Percentiles rank a stretch among this genome's conserved stretches.
These are phyloP conservation scores for Lupinus albus DNA, from an alignment of 306 rosid genomes.

Conservation along the genomic window DNA sequence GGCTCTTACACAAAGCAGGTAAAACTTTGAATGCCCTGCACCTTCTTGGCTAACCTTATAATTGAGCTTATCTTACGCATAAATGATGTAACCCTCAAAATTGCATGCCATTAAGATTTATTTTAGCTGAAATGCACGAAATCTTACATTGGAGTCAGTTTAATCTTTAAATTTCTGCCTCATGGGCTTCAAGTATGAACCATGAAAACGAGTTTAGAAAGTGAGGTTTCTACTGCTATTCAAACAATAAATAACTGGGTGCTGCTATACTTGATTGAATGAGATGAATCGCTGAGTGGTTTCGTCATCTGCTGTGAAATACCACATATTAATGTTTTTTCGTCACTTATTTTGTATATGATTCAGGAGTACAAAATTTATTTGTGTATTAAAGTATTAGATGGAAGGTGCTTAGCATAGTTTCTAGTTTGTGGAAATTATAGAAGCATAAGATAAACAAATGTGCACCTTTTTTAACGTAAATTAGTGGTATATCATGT, in stretches of 20 bases:
- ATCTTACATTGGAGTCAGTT: constrained; percentile 10
- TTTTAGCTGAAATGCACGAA: neutral
- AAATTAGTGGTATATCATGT: neutral
- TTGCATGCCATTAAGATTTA: constrained; percentile 15
- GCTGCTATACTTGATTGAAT: constrained; percentile 36
- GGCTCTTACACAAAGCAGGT: constrained; percentile 97
- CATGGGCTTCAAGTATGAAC: constrained; percentile 16
- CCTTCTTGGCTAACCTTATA: constrained; percentile 18
- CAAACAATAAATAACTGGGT: constrained; percentile 6
- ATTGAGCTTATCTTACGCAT: constrained; percentile 13
- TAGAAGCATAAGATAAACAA: no score
- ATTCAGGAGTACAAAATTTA: neutral
- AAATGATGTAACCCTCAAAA: constrained; percentile 3
- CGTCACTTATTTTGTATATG: neutral
- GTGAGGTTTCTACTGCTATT: neutral
- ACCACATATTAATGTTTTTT: neutral
- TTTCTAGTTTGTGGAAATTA: no score
- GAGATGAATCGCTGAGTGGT: constrained; percentile 6
- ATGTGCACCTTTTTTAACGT: neutral
- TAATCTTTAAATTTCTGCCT: constrained; percentile 11
- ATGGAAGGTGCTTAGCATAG: neutral
- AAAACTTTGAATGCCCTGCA: constrained; percentile 20
- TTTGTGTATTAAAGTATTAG: neutral
- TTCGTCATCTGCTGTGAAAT: constrained; percentile 24
- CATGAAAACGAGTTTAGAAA: constrained; percentile 22